These are phyloP conservation scores for Vicia faba DNA, from an alignment of 306 rosid species.

Conservation along the genomic window DNA sequence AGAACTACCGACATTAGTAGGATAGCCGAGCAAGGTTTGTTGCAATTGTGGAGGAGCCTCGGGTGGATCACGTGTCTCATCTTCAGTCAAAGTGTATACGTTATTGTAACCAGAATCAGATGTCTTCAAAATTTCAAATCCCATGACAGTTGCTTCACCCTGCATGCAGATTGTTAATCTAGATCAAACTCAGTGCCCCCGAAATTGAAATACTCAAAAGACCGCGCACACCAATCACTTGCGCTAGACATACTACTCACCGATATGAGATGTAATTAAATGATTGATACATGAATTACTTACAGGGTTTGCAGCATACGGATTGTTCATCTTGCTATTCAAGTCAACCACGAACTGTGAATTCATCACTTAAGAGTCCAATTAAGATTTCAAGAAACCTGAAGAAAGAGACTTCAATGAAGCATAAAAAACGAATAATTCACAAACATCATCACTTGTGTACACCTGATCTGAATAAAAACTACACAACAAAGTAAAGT, in stretches of 20 bases:
- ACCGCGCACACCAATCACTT: too few relatives aligned
- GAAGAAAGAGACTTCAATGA: conserved; percentile 46
- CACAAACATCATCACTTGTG: too few relatives aligned
- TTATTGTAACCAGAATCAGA: conserved; percentile 87
- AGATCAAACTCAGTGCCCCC: neutral
- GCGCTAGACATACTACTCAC: conserved; percentile 26
- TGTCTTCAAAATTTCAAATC: conserved; percentile 84
- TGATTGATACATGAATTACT: conserved; percentile 38
- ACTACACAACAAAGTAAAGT: too few relatives aligned
- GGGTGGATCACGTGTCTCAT: conserved; percentile 91
- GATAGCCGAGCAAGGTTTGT: conserved; percentile 58
- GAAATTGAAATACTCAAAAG: too few relatives aligned
- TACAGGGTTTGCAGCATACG: conserved; percentile 60
- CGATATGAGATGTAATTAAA: conserved; percentile 33
- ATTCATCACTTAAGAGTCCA: conserved; percentile 51
- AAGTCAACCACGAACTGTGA: conserved; percentile 39
- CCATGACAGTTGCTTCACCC: conserved; percentile 75
- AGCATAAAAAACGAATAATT: too few relatives aligned
- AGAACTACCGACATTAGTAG: conserved; percentile 52
- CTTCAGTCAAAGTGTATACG: conserved; percentile 68
- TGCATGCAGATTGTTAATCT: conserved; percentile 45
- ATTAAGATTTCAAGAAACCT: conserved; percentile 46
- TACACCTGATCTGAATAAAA: too few relatives aligned
- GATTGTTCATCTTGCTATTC: conserved; percentile 67
- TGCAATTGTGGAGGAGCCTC: conserved; percentile 78